phyloP scores from a whole-genome alignment of 2,329 filamentous ascomycete species.

The Hypomyces rosellus region DNA sequence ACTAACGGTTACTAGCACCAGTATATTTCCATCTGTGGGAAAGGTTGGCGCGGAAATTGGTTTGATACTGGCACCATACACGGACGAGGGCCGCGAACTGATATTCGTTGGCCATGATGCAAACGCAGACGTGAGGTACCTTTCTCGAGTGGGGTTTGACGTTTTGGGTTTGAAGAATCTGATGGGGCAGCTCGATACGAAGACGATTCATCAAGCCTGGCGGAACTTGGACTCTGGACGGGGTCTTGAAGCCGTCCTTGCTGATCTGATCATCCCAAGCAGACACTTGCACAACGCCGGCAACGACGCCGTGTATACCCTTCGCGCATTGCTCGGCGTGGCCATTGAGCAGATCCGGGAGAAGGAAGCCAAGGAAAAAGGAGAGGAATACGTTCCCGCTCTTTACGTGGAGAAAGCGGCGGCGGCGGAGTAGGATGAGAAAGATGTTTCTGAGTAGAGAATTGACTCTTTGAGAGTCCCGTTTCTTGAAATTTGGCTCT shows the following conservation, averaged over 20 bases:
- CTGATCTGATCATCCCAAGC: slow-evolving; percentile 54
- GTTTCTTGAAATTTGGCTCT: slow-evolving; percentile 1
- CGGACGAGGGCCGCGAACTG: slow-evolving; percentile 41
- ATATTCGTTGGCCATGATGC: slow-evolving; percentile 77
- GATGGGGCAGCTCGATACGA: slow-evolving; percentile 66
- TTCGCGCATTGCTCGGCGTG: slow-evolving; percentile 61
- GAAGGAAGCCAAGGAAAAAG: slow-evolving; percentile 14
- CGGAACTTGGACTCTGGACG: slow-evolving; percentile 45
- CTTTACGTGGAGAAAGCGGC: background rate
- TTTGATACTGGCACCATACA: slow-evolving; percentile 28
- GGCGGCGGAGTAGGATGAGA: slow-evolving; percentile 7
- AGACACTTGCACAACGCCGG: slow-evolving; percentile 77
- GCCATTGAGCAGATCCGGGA: slow-evolving; percentile 21
- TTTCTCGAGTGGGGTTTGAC: slow-evolving; percentile 59
- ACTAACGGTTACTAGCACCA: slow-evolving; percentile 28
- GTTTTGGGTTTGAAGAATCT: slow-evolving; percentile 45
- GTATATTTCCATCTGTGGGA: slow-evolving; percentile 32
- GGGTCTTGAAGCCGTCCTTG: slow-evolving; percentile 56
- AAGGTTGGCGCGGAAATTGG: slow-evolving; percentile 31
- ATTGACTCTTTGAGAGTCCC: slow-evolving; percentile 5
- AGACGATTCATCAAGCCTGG: slow-evolving; percentile 60
- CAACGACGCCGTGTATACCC: slow-evolving; percentile 77
- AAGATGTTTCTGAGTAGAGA: slow-evolving; percentile 12
- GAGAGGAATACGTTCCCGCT: slow-evolving; percentile 14
- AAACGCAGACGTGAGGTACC: slow-evolving; percentile 59